These are phyloP conservation scores for Geotrichum carabidarum DNA, from an alignment of 1,139 yeast genomes.

Conservation along the genomic window DNA sequence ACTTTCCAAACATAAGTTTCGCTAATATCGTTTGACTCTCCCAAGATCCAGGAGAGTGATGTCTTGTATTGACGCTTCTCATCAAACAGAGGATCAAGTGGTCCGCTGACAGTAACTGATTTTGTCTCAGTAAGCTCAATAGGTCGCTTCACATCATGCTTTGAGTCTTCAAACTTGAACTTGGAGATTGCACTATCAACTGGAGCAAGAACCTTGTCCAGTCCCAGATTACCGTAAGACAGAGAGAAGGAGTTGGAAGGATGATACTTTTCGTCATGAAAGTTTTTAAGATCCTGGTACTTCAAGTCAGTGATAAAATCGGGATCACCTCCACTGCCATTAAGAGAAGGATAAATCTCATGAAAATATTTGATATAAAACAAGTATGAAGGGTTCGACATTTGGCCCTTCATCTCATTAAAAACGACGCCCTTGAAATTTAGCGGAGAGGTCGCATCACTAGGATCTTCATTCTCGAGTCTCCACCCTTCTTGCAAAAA, in stretches of 20 bases:
- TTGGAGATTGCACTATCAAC: slow-evolving; percentile 49
- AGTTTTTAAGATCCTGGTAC: slow-evolving; percentile 69
- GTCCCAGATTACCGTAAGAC: slow-evolving; percentile 77
- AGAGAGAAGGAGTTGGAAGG: slow-evolving; percentile 86
- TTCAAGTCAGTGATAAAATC: slow-evolving; percentile 63
- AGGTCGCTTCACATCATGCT: slow-evolving; percentile 42
- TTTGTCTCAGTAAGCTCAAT: slow-evolving; percentile 39
- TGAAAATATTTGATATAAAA: slow-evolving; percentile 82
- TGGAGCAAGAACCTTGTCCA: slow-evolving; percentile 56
- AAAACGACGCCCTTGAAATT: slow-evolving; percentile 92
- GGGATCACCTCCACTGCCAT: slow-evolving; percentile 96
- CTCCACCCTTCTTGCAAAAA: slow-evolving; percentile 98
- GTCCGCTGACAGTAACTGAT: slow-evolving; percentile 54
- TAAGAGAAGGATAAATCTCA: slow-evolving; percentile 74
- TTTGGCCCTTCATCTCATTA: slow-evolving; percentile 98
- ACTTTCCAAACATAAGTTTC: slow-evolving; percentile 70
- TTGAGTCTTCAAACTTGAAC: slow-evolving; percentile 40
- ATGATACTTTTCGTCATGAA: slow-evolving; percentile 72
- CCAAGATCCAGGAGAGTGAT: slow-evolving; percentile 84
- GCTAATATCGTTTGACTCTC: slow-evolving; percentile 64
- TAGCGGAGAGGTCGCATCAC: slow-evolving; percentile 55
- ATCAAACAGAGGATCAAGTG: slow-evolving; percentile 78
- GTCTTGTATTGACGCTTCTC: slow-evolving; percentile 65
- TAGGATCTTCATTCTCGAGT: slow-evolving; percentile 62
- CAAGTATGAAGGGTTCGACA: slow-evolving; percentile 80